These are phyloP conservation scores for Trametopsis cervina DNA, from an alignment of 768 basidiomycete genomes.

Conservation along the genomic window DNA sequence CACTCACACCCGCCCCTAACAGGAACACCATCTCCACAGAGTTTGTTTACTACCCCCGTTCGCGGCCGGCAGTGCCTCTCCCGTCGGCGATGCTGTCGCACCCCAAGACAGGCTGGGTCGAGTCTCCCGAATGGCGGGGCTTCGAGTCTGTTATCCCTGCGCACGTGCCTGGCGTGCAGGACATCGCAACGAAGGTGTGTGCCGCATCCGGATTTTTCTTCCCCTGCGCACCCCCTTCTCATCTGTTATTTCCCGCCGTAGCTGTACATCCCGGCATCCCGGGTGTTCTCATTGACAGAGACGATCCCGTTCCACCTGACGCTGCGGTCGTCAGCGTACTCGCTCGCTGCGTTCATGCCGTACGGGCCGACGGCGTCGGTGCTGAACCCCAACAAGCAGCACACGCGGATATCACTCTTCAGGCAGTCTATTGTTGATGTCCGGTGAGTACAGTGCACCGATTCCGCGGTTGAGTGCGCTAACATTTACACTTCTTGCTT, in stretches of 20 bases:
- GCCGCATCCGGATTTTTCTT: neutral
- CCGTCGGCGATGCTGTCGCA: slow-evolving; percentile 36
- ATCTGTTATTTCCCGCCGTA: slow-evolving; percentile 12
- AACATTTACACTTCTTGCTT: neutral
- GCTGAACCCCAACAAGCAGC: slow-evolving; percentile 23
- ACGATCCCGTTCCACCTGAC: slow-evolving; percentile 64
- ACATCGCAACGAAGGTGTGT: slow-evolving; percentile 32
- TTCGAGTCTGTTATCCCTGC: slow-evolving; percentile 31
- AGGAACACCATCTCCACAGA: slow-evolving; percentile 49
- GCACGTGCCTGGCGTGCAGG: slow-evolving; percentile 14
- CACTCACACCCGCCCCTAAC: neutral
- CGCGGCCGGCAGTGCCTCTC: slow-evolving; percentile 46
- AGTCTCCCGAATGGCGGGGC: slow-evolving; percentile 43
- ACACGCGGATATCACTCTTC: slow-evolving; percentile 53
- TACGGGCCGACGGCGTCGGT: slow-evolving; percentile 40
- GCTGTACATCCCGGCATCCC: slow-evolving; percentile 51
- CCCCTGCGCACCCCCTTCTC: neutral
- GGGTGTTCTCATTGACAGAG: slow-evolving; percentile 49
- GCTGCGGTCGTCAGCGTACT: slow-evolving; percentile 46
- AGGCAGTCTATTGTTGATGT: slow-evolving; percentile 67
- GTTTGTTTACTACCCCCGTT: slow-evolving; percentile 61
- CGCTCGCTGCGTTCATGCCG: slow-evolving; percentile 56
- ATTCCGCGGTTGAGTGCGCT: neutral
- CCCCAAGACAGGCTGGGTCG: slow-evolving; percentile 29
- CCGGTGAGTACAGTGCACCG: slow-evolving; percentile 25